phyloP scores from a whole-genome alignment of 331 rosid genomes.

The Quercus tomentella region DNA sequence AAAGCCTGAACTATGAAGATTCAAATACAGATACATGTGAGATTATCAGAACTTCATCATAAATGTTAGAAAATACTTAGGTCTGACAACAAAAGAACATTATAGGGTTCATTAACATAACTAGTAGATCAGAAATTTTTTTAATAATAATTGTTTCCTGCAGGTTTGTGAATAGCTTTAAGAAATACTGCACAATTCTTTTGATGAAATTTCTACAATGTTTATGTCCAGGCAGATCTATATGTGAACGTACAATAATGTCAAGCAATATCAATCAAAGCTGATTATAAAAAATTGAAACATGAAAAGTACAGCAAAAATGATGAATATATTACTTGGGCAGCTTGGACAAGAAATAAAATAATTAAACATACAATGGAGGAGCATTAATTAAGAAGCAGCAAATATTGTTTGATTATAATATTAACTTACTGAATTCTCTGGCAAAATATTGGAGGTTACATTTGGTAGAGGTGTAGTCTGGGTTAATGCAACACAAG shows the following conservation, averaged over 20 bases:
- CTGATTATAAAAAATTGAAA: neutral
- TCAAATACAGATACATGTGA: neutral
- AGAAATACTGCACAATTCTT: neutral
- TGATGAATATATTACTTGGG: neutral
- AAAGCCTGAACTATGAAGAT: neutral
- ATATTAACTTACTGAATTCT: conserved; percentile 49
- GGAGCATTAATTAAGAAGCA: conserved; percentile 3
- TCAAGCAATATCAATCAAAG: neutral
- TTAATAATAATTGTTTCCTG: neutral
- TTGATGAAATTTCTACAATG: neutral
- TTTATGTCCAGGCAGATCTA: neutral
- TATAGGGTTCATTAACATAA: neutral
- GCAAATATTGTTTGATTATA: conserved; percentile 3
- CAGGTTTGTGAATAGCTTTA: neutral
- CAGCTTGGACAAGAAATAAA: neutral
- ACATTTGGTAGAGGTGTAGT: conserved; percentile 33
- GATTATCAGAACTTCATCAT: neutral
- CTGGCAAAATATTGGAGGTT: conserved; percentile 32
- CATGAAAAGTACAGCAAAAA: neutral
- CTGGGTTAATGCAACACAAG: conserved; percentile 30
- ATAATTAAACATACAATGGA: neutral
- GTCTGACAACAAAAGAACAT: neutral
- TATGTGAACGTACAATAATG: neutral
- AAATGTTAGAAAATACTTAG: neutral
- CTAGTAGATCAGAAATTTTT: neutral